Percentiles rank a stretch among this genome's conserved stretches.
Conservation (phyloP, 176 grass and related monocot species). For the Stipa capillata region DNA sequence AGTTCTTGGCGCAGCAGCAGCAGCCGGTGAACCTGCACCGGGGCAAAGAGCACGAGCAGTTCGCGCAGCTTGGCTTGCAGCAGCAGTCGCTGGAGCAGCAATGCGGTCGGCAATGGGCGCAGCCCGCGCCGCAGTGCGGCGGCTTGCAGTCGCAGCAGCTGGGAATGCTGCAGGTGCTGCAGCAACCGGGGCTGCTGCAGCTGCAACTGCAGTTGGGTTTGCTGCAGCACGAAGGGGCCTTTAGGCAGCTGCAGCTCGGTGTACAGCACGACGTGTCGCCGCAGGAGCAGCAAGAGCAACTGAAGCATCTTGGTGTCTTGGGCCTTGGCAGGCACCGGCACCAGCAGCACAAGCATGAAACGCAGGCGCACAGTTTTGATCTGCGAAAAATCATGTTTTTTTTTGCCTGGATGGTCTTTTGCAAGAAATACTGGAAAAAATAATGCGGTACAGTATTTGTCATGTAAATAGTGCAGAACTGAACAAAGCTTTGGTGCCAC, state of each 20-base stretch:
- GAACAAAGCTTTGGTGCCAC: not conserved
- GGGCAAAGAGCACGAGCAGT: no score
- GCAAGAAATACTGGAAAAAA: not conserved
- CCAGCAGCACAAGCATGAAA: slow-evolving; percentile 56
- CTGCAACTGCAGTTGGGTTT: slow-evolving; percentile 32
- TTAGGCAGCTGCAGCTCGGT: slow-evolving; percentile 23
- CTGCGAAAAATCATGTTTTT: no score
- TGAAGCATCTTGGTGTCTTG: slow-evolving; percentile 15
- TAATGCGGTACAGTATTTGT: not conserved
- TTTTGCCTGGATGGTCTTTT: not conserved
- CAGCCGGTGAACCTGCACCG: no score
- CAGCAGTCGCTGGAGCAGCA: slow-evolving; percentile 13
- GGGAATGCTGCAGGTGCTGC: slow-evolving; percentile 16
- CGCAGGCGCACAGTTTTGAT: slow-evolving; percentile 42
- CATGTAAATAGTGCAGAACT: not conserved
- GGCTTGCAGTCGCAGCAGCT: slow-evolving; percentile 20
- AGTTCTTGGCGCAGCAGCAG: not conserved
- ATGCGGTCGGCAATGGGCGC: not conserved
- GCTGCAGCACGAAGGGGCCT: slow-evolving; percentile 21
- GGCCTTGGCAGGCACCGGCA: slow-evolving; percentile 32
- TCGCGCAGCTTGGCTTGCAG: slow-evolving; percentile 27
- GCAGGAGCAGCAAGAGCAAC: slow-evolving; percentile 38
- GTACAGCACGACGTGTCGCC: slow-evolving; percentile 25
- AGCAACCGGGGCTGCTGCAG: not conserved
- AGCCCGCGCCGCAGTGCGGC: slow-evolving; percentile 23